Base-by-base conservation (phyloP, 2,329 filamentous ascomycete species). In the Talaromyces albobiverticillius region DNA sequence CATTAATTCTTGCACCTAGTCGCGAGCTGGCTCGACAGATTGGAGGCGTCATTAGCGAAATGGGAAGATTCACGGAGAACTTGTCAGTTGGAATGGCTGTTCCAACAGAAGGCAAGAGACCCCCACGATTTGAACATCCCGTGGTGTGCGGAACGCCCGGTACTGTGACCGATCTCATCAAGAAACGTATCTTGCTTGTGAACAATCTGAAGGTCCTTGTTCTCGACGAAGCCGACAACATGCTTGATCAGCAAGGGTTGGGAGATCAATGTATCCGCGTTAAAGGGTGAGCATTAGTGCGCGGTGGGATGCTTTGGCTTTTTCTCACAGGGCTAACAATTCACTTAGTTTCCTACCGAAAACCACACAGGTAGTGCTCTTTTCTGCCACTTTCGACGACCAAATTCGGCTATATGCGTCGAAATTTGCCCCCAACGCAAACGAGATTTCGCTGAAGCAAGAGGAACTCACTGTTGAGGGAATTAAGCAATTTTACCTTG, bases 401-500 rank as follows among this genome's bases (percentile, higher is more conserved):
- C 84, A 90, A 55, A 94, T 99, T 56, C 84, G 93, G 71, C 78
- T 80, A 60, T 99, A 95, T 66, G 93, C 94, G 14, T 77, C 83
- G 61, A 84, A 83, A 60, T 99, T 96, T 68, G 91, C 93, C 4
- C 90, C 92, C 1, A 83, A 86, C 42, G 87, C 94, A 48, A 93
- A 96, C 72, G 82, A 89, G 62, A 88, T 99, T 67, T 94, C 89
- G 43, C 80, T 99, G 50, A 86, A 90, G 65, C 89, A 92, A 57
- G 88, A 95, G 63, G 90, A 99, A 68, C 84, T 97, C 64, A 97
- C 93, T 0, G 93, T 99, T 57, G 90, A 94, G 71, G 94, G 94
- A 20, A 99, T 99, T 69, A 95, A 93, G 61, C 94, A 99, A 68
- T 90, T 99, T 76, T 99, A 95, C 69, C 90, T 99, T 70, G 94